Base-by-base conservation (phyloP, 805 yeast genomes). In the Saccharomyces jurei region DNA sequence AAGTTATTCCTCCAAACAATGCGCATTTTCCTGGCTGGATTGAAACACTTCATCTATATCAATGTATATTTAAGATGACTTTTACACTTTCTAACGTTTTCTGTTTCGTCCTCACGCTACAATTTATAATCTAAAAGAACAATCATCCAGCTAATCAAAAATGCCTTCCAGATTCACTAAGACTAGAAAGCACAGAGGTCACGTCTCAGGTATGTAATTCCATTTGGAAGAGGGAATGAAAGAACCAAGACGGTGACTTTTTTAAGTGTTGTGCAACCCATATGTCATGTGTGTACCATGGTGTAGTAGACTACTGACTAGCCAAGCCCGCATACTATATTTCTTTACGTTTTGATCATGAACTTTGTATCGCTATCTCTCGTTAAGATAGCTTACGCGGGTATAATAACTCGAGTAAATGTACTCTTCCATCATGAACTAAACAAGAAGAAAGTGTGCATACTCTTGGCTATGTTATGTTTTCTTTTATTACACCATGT, bases 141-240 rank as follows among this genome's bases (percentile, higher is more conserved):
- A 36, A 36, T 21, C 44, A 36, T 36, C 44, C 44, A 36, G 17
- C 44, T 36, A 60, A 60, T 55, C 61, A 65, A 78, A 76, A 77
- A 91, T 91, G 98, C 98, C 98, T 79, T 88, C 97, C 85, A 90
- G 98, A 89, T 86, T 89, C 77, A 87, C 96, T 75, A 91, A 94
- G 81, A 94, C 98, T 81, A 90, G 99, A 88, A 94, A 94, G 85
- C 97, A 89, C 87, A 90, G 99, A 88, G 99, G 99, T 82, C 86
- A 94, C 96, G 98, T 94, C 80, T 89, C 97, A 77, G 96, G 95
- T 88, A 87, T 82, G 95, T 70, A 70, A 62, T 69, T 70, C 73
- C 71, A 59, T 61, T 59, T 65, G 69, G 69, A 66, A 64, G 69
- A 70, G 69, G 71, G 72, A 70, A 69, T 59, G 74, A 70, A 70